Percentiles rank a stretch among this genome's conserved stretches.
Evolutionary conservation across 192 early-diverging fungal species (phyloP).

Genomic region (Coemansia sp.): DNA sequence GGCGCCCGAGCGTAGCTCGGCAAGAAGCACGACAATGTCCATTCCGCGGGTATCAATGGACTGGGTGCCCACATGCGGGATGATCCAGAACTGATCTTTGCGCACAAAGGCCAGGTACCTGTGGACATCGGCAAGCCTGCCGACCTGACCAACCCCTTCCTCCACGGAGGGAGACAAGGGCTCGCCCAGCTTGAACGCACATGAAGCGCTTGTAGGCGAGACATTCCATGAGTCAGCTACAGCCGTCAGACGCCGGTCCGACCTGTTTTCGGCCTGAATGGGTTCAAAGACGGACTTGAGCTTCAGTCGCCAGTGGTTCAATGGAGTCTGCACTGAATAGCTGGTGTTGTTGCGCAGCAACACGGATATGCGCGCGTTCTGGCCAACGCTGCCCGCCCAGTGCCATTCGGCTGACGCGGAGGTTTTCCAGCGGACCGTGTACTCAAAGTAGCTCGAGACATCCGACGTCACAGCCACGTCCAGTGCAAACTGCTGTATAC

Average conservation of each 20-base stretch:
- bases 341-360: neutral
- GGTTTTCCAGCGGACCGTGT: constrained; percentile 35
- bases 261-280: neutral
- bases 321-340: neutral
- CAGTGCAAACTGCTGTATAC: constrained; percentile 19
- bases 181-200: constrained; percentile 11
- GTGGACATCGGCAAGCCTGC: constrained; percentile 14
- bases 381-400: constrained; percentile 19
- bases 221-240: constrained; percentile 32
- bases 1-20: constrained; percentile 11
- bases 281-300: constrained; percentile 11
- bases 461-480: constrained; percentile 4
- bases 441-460: constrained; percentile 22
- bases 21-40: constrained; percentile 15
- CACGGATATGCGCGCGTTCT: constrained; percentile 31
- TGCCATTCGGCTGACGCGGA: constrained; percentile 9
- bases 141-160: neutral
- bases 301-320: constrained; percentile 24
- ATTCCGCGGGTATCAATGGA: constrained; percentile 3
- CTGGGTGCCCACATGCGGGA: constrained; percentile 7
- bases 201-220: constrained; percentile 20
- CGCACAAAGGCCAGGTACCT: constrained; percentile 32
- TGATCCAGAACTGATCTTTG: constrained; percentile 34
- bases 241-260: too few relatives aligned
- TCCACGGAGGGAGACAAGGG: neutral